Base-by-base conservation (phyloP, 495 filamentous ascomycete species). In the Penicillium steckii region DNA sequence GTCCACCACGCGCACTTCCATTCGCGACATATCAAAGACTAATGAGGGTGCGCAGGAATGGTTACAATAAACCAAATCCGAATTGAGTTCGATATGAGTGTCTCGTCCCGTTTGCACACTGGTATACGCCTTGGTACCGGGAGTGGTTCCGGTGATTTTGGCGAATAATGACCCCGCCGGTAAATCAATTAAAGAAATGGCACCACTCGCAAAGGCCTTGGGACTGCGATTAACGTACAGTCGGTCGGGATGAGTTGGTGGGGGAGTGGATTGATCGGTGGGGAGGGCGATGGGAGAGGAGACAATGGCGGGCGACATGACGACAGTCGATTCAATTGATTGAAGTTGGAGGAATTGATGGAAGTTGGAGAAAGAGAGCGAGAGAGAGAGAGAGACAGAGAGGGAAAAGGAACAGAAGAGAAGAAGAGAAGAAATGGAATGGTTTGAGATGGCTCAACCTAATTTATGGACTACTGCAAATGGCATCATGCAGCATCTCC, bases 31-130 rank as follows among this genome's bases (percentile, higher is more conserved):
- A 67, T 90, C 87, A 64, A 90, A 90, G 48, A 84, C 76, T 23
- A 91, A 71, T 37, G 80, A 79, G 3, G 87, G 87, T 23, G 74
- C 76, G 72, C 87, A 91, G 0, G 79, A 83, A 72, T 91, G 87
- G 66, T 91, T 90, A 71, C 84, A 85, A 70, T 80, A 90, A 44
- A 91, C 79, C 47, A 90, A 66, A 60, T 90, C 87, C 53, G 79
- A 84, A 71, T 91, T 89, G 30, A 91, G 76, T 63, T 89, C 82
- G 64, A 90, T 76, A 69, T 91, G 86, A 48, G 68, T 71, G 62
- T 84, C 65, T 33, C 57, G 66, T 24, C 80, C 80, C 25, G 79
- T 80, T 63, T 91, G 87, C 17, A 90, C 86, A 12, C 80, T 86
- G 10, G 83, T 82, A 66, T 89, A 90, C 19, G 86, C 85, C 10